These are phyloP conservation scores for Parachlorella kessleri DNA, from an alignment of 139 green algal species.

Conservation along the genomic window DNA sequence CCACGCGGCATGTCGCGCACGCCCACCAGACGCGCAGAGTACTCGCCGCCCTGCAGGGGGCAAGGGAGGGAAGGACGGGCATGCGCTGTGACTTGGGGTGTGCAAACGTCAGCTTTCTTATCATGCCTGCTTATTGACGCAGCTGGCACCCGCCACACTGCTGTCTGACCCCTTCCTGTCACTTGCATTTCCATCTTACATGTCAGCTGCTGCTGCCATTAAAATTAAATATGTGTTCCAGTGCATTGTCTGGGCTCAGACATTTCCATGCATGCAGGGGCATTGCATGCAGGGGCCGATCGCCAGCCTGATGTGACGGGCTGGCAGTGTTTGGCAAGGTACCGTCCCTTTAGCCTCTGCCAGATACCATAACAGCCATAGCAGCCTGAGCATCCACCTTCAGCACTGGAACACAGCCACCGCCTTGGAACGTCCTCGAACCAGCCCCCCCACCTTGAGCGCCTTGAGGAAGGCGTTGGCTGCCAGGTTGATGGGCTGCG, in stretches of 20 bases:
- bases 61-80: too few species aligned
- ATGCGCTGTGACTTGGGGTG: too few species aligned
- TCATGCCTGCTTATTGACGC: not conserved
- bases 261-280: not conserved
- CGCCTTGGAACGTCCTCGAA: not conserved
- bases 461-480: constrained; percentile 61
- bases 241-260: too few species aligned
- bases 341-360: too few species aligned
- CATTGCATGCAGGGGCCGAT: not conserved
- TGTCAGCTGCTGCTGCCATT: not conserved
- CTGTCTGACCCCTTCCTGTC: not conserved
- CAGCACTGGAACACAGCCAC: not conserved
- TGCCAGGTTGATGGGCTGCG: constrained; percentile 63
- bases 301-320: too few species aligned
- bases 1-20: constrained; percentile 72
- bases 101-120: too few species aligned
- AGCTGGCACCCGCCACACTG: not conserved
- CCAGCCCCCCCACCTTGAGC: not conserved
- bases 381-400: not conserved
- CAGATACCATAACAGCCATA: not conserved
- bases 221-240: too few species aligned
- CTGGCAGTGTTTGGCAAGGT: too few species aligned
- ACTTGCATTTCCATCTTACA: not conserved
- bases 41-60: constrained; percentile 10
- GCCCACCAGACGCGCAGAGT: constrained; percentile 43